Conservation (phyloP, 257 asterid genomes). For the Capsicum rhomboideum region DNA sequence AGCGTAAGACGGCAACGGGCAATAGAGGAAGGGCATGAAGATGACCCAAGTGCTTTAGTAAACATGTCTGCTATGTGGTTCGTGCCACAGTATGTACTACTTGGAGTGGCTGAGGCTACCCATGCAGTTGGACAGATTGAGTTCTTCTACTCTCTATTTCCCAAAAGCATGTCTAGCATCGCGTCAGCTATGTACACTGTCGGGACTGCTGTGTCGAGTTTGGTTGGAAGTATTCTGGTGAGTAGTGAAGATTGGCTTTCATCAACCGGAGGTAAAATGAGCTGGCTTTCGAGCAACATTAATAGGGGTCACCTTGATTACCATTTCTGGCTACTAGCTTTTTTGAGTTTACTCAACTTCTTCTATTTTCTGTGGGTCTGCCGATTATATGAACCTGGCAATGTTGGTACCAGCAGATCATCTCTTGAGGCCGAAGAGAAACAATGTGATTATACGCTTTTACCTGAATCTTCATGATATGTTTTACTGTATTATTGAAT, state of each 20-base stretch:
- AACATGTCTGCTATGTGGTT: slow-evolving; percentile 19
- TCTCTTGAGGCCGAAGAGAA: not conserved
- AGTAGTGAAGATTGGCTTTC: not conserved
- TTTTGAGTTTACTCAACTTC: slow-evolving; percentile 8
- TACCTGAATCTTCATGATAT: not conserved
- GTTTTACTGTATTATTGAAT: not conserved
- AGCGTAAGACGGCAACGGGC: slow-evolving; percentile 2
- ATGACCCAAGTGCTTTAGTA: not conserved
- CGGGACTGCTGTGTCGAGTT: slow-evolving; percentile 8
- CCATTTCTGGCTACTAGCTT: slow-evolving; percentile 9
- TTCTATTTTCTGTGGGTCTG: not conserved
- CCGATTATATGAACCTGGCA: not conserved
- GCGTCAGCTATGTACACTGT: slow-evolving; percentile 6
- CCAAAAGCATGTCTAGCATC: slow-evolving; percentile 16
- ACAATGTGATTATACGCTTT: not conserved
- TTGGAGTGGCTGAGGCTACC: slow-evolving; percentile 16
- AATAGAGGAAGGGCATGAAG: not conserved
- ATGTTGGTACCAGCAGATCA: not conserved
- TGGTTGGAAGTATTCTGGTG: slow-evolving; percentile 12
- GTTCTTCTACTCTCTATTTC: slow-evolving; percentile 14
- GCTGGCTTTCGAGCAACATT: slow-evolving; percentile 21
- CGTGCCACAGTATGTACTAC: slow-evolving; percentile 5
- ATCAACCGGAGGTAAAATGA: not conserved
- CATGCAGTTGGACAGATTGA: slow-evolving; percentile 12
- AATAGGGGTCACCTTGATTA: slow-evolving; percentile 18